phyloP scores from a whole-genome alignment of 2,329 filamentous ascomycete genomes.

The Coniochaeta prunicola region DNA sequence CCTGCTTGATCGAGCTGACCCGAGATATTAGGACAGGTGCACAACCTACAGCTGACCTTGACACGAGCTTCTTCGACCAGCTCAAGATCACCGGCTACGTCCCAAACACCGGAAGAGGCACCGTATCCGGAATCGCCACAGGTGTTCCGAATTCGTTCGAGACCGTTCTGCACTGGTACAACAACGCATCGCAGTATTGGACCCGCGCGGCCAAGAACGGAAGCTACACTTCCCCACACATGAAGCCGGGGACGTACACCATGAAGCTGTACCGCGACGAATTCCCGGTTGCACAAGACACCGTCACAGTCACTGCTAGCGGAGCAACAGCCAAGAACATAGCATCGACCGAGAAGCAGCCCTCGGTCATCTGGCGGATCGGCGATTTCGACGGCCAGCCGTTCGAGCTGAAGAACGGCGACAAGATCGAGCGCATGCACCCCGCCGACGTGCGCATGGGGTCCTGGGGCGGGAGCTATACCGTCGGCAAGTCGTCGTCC shows the following conservation, averaged over 20 bases:
- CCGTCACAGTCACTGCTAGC: slow-evolving; percentile 40
- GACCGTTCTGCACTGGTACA: slow-evolving; percentile 51
- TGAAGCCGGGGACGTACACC: slow-evolving; percentile 54
- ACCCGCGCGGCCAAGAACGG: slow-evolving; percentile 35
- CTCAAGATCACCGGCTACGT: slow-evolving; percentile 47
- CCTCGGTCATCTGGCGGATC: slow-evolving; percentile 51
- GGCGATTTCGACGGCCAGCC: slow-evolving; percentile 51
- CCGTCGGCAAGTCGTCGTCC: slow-evolving; percentile 38
- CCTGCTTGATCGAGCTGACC: background rate
- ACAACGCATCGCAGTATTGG: slow-evolving; percentile 51
- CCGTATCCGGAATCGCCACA: slow-evolving; percentile 44
- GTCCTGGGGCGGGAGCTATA: slow-evolving; percentile 44
- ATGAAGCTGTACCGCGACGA: slow-evolving; percentile 53
- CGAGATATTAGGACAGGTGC: slow-evolving; percentile 30
- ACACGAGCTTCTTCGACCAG: slow-evolving; percentile 48
- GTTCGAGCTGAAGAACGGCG: slow-evolving; percentile 50
- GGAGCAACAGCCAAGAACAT: slow-evolving; percentile 40
- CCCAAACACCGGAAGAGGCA: slow-evolving; percentile 38
- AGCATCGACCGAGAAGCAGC: slow-evolving; percentile 38
- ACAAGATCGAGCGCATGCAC: slow-evolving; percentile 51
- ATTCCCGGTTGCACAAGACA: slow-evolving; percentile 40
- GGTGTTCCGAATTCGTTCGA: slow-evolving; percentile 40
- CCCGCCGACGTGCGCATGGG: slow-evolving; percentile 47
- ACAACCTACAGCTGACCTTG: slow-evolving; percentile 32
- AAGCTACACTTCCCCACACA: slow-evolving; percentile 46